These are phyloP conservation scores for Lodderomyces oxycetoniae DNA, from an alignment of 1,139 yeast genomes.

Conservation along the genomic window DNA sequence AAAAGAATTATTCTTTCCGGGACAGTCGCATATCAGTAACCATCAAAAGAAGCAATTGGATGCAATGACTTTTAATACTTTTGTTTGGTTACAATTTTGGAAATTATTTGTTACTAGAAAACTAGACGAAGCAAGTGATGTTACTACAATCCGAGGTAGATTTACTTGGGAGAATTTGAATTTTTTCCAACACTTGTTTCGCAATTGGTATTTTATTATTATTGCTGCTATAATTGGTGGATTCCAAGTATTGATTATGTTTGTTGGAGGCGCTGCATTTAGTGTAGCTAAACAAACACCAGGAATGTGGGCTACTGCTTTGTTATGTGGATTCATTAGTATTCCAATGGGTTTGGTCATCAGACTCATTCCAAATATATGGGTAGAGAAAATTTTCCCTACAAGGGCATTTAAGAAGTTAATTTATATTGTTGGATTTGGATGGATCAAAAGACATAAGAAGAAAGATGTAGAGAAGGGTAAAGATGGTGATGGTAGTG, in stretches of 20 bases:
- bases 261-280: conserved; percentile 95
- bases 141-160: conserved; percentile 52
- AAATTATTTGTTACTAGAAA: conserved; percentile 88
- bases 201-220: conserved; percentile 74
- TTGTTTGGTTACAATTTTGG: conserved; percentile 97
- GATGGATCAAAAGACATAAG: conserved; percentile 35
- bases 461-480: conserved; percentile 10
- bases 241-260: conserved; percentile 86
- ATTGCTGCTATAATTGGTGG: conserved; percentile 75
- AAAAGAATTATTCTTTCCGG: conserved; percentile 49
- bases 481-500: neutral
- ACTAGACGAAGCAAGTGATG: conserved; percentile 80
- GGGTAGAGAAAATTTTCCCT: conserved; percentile 71
- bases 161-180: conserved; percentile 61
- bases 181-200: conserved; percentile 73
- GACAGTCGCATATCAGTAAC: conserved; percentile 27
- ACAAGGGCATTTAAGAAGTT: conserved; percentile 45
- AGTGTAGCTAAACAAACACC: conserved; percentile 74
- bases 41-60: conserved; percentile 57
- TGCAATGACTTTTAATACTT: conserved; percentile 89
- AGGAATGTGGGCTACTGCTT: conserved; percentile 85
- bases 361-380: conserved; percentile 76
- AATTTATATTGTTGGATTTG: conserved; percentile 46
- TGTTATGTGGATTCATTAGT: conserved; percentile 76
- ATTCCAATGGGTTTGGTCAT: conserved; percentile 75